Conservation (phyloP, 73 alveolate species). For the Uronychia setigera region DNA sequence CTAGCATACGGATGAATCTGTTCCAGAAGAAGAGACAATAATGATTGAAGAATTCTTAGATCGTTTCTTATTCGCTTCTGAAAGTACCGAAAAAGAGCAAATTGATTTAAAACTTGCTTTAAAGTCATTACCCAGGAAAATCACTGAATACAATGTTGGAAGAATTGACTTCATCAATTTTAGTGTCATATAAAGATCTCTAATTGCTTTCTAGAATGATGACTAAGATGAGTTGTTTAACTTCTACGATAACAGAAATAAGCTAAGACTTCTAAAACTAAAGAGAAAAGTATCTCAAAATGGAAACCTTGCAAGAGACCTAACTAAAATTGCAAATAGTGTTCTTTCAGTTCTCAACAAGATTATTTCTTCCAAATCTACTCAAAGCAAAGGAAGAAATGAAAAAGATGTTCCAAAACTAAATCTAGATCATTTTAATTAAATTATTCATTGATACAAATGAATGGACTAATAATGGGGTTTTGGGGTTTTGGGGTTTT, state of each 20-base stretch:
- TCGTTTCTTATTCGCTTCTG: conserved; percentile 35
- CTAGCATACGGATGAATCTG: not conserved
- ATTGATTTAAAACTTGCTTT: conserved; percentile 43
- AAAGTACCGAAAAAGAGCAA: conserved; percentile 19
- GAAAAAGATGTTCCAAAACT: not conserved
- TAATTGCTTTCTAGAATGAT: conserved; percentile 65
- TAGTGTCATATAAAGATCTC: conserved; percentile 38
- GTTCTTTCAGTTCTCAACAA: too few relatives aligned
- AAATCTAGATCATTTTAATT: conserved; percentile 1
- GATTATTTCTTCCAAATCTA: too few relatives aligned
- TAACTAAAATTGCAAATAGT: conserved; percentile 17
- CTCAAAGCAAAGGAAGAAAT: too few relatives aligned
- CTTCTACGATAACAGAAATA: conserved; percentile 59
- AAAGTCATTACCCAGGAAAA: conserved; percentile 54
- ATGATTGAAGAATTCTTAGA: conserved; percentile 51
- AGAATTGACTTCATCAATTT: conserved; percentile 52
- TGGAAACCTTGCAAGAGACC: not conserved
- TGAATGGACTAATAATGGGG: not conserved
- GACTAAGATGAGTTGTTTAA: conserved; percentile 65
- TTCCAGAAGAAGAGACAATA: conserved; percentile 52
- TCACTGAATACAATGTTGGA: conserved; percentile 22
- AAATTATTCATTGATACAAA: not conserved
- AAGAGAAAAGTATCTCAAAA: conserved; percentile 32
- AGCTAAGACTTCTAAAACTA: conserved; percentile 31
- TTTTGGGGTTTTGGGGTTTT: conserved; percentile 26